Evolutionary conservation across 257 asterid species (phyloP), one percentile per base, ranked within the genome.

Genomic region (Nicotiana knightiana): DNA sequence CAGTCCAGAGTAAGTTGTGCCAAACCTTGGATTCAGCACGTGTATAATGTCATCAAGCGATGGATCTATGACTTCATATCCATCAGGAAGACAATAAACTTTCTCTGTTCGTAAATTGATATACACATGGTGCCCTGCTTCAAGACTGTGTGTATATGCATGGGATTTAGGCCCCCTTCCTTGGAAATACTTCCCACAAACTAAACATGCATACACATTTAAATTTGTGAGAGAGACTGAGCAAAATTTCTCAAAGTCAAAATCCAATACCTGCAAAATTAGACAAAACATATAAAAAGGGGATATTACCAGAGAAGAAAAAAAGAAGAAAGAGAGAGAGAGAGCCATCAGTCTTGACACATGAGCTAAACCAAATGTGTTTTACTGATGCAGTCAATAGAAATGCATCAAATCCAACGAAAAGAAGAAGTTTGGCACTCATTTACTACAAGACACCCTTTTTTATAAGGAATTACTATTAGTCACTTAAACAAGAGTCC

Each of bases 51-150:
- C 99, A 87, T 96, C 99, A 80, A 96, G 88, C 0, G 99, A 96
- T 67, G 98, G 92, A 81, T 96, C 99, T 68, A 89, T 87, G 78
- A 96, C 90, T 88, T 96, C 98, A 85, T 96, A 96, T 86, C 98
- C 99, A 91, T 96, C 98, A 76, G 99, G 98, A 88, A 96, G 98
- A 86, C 98, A 96, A 87, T 90, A 96, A 82, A 94, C 97, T 89
- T 94, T 94, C 90, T 96, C 98, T 12, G 97, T 92, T 61, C 89
- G 93, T 73, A 96, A 97, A 90, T 96, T 96, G 87, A 96, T 96
- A 91, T 84, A 96, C 61, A 96, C 98, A 82, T 96, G 99, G 85
- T 96, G 99, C 33, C 90, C 98, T 46, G 98, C 98, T 90, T 96
- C 99, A 77, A 94, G 97, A 85, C 99, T 96, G 79, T 96, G 99